Evolutionary conservation across 2,329 filamentous ascomycete species (phyloP).

Genomic region (Chaetothyriales sp.): DNA sequence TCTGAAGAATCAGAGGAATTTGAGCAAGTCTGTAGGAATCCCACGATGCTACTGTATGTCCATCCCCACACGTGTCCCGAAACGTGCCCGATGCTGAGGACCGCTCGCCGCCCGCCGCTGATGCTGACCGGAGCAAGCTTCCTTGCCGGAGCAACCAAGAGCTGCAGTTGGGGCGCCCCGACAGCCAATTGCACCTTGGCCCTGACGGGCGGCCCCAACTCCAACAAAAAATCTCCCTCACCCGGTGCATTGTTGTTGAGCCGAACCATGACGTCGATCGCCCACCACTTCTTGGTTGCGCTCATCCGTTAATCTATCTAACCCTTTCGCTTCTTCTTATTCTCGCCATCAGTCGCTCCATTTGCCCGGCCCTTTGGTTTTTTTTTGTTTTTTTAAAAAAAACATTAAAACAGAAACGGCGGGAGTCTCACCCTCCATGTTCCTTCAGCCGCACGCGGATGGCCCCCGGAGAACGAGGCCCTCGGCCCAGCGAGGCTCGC

Average conservation of each 20-base stretch:
- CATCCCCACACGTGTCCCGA: too few species aligned
- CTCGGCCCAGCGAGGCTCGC: neutral
- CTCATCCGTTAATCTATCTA: too few species aligned
- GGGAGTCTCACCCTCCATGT: neutral
- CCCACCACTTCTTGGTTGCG: neutral
- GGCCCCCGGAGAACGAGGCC: neutral
- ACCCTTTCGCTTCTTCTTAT: too few species aligned
- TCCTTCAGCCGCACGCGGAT: too few species aligned
- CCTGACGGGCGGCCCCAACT: conserved; percentile 2
- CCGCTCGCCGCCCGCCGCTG: too few species aligned
- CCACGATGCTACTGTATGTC: neutral
- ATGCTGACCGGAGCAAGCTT: neutral
- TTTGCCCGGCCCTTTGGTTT: too few species aligned
- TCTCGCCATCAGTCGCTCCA: neutral
- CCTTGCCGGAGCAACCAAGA: neutral
- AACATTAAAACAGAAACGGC: neutral
- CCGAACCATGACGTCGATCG: neutral
- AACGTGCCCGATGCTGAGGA: neutral
- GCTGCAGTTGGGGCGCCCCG: neutral
- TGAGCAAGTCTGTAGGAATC: neutral
- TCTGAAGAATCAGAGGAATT: neutral
- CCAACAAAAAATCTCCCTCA: conserved; percentile 3
- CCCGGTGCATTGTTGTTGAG: conserved; percentile 3
- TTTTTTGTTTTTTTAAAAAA: neutral
- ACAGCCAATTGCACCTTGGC: neutral